Percentiles rank a stretch among this genome's conserved stretches.
Conservation (phyloP, 2,329 filamentous ascomycete genomes). For the Venturia asperata region DNA sequence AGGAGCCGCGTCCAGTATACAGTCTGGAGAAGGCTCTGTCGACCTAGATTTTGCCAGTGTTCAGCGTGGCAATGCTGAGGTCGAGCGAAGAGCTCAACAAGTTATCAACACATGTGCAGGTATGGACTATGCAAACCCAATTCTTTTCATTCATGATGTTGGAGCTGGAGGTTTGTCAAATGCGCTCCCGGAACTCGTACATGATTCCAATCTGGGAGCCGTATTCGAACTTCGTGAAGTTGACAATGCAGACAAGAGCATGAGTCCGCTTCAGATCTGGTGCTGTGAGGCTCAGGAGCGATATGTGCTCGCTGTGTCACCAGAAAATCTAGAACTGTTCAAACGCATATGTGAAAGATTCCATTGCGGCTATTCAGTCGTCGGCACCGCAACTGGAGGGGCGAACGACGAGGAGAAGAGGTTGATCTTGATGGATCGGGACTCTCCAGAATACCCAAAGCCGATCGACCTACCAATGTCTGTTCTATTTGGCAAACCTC, state of each 20-base stretch:
- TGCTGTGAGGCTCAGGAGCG: constrained; percentile 95
- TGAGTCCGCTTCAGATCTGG: constrained; percentile 97
- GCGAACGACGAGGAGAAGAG: constrained; percentile 59
- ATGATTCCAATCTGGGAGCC: constrained; percentile 85
- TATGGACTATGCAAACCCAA: constrained; percentile 77
- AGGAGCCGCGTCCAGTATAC: constrained; percentile 85
- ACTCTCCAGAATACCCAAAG: constrained; percentile 64
- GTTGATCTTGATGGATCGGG: constrained; percentile 73
- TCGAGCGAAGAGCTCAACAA: constrained; percentile 92
- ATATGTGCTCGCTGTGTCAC: constrained; percentile 85
- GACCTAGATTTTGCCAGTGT: constrained; percentile 97
- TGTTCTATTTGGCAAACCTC: constrained; percentile 78
- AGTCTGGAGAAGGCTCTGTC: constrained; percentile 79
- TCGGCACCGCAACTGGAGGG: constrained; percentile 63
- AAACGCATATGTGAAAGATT: constrained; percentile 68
- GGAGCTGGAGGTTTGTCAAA: constrained; percentile 84
- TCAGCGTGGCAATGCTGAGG: constrained; percentile 93
- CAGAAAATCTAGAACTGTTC: constrained; percentile 67
- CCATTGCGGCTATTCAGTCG: constrained; percentile 85
- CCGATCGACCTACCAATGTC: constrained; percentile 88
- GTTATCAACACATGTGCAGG: constrained; percentile 92
- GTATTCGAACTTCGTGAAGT: constrained; percentile 92
- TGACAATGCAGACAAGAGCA: constrained; percentile 79
- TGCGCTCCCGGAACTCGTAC: constrained; percentile 80
- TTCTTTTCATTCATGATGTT: constrained; percentile 95